These are phyloP conservation scores for Fusarium incarnatum DNA, from an alignment of 2,329 filamentous ascomycete genomes.

Conservation along the genomic window DNA sequence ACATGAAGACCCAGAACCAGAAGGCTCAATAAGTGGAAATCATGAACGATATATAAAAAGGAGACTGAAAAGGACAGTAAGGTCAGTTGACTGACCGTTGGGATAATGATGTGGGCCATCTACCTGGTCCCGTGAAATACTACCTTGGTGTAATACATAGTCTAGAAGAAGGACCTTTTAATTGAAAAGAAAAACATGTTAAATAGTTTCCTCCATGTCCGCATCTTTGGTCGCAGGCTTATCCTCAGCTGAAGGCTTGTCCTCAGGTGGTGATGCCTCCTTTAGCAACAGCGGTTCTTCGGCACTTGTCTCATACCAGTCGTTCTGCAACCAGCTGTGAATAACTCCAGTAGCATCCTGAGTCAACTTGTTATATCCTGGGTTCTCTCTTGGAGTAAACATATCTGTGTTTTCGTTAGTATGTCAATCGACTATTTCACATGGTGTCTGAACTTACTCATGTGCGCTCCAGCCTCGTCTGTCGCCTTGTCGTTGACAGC, in stretches of 20 bases:
- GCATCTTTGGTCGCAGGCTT: neutral
- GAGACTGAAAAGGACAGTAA: neutral
- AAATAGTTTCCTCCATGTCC: neutral
- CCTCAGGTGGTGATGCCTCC: conserved; percentile 21
- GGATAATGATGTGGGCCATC: neutral
- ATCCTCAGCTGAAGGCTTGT: neutral
- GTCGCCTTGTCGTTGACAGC: conserved; percentile 81
- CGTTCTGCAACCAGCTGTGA: conserved; percentile 70
- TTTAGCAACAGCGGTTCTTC: conserved; percentile 48
- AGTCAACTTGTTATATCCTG: conserved; percentile 76
- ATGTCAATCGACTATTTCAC: neutral
- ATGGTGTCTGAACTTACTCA: conserved; percentile 60
- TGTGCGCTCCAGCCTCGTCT: conserved; percentile 86
- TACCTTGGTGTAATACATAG: conserved; percentile 9
- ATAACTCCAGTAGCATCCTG: conserved; percentile 74
- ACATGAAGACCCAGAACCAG: conserved; percentile 62
- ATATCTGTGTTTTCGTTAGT: conserved; percentile 61
- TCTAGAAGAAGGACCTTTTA: neutral
- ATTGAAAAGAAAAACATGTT: neutral
- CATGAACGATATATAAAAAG: neutral
- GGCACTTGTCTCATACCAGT: conserved; percentile 73
- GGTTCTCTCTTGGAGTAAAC: conserved; percentile 79
- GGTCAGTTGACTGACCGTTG: neutral
- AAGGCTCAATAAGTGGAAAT: conserved; percentile 51
- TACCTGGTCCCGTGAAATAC: neutral